phyloP scores from a whole-genome alignment of 2,329 filamentous ascomycete genomes.

The Fonsecaea pugnacius region DNA sequence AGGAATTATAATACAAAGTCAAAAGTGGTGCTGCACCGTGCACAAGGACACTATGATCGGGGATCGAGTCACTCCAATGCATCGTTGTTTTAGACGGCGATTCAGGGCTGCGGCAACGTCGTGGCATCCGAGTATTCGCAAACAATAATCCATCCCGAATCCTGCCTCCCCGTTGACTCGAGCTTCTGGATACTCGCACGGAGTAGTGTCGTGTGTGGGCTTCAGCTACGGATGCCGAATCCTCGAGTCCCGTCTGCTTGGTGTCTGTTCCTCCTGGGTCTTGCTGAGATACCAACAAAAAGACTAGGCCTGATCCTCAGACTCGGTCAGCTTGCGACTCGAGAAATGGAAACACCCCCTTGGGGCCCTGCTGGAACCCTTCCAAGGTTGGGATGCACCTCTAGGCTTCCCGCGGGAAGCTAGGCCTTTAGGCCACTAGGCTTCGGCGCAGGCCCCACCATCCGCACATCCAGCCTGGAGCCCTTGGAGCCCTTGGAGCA shows the following conservation, averaged over 20 bases:
- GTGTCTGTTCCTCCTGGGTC: neutral
- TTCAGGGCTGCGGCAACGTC: constrained; percentile 5
- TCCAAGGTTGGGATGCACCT: constrained; percentile 7
- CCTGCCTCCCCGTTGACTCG: constrained; percentile 15
- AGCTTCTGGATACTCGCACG: constrained; percentile 1
- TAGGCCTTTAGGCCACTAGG: constrained; percentile 17
- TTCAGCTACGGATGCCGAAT: constrained; percentile 10
- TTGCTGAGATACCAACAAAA: neutral
- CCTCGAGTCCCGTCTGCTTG: constrained; percentile 12
- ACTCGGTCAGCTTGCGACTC: constrained; percentile 17
- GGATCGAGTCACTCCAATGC: neutral
- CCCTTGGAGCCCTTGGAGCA: constrained; percentile 6
- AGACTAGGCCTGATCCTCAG: constrained; percentile 9
- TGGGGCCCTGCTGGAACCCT: neutral
- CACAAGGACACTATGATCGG: constrained; percentile 1
- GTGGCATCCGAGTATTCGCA: constrained; percentile 1
- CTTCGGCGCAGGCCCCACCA: constrained; percentile 29
- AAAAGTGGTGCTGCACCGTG: neutral
- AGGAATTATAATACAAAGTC: neutral
- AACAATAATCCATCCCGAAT: constrained; percentile 14
- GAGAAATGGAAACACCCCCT: constrained; percentile 15
- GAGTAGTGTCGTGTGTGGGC: constrained; percentile 13
- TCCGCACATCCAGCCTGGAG: constrained; percentile 18
- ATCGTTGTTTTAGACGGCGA: constrained; percentile 15
- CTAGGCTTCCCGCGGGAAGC: constrained; percentile 11